Conservation (phyloP, 2,329 filamentous ascomycete genomes). For the Penicillium sp. region DNA sequence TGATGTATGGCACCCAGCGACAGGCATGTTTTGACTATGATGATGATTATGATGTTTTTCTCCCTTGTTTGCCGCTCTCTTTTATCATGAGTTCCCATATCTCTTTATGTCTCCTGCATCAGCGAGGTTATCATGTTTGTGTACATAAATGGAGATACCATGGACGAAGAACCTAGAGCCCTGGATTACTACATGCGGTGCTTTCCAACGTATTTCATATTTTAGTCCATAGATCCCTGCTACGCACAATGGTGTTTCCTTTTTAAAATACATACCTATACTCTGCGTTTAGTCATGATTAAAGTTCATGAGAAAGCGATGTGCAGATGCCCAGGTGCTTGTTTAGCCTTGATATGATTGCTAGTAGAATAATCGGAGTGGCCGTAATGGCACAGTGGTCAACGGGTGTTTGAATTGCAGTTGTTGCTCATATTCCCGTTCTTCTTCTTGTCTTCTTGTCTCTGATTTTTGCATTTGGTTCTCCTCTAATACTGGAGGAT, state of each 20-base stretch:
- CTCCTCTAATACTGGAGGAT: not conserved
- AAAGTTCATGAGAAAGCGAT: too few species aligned
- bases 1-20: not conserved
- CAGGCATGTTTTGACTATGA: not conserved
- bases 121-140: slow-evolving; percentile 15
- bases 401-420: not conserved
- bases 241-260: too few species aligned
- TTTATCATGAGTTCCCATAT: slow-evolving; percentile 1
- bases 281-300: too few species aligned
- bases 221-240: too few species aligned
- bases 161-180: slow-evolving; percentile 4
- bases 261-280: too few species aligned
- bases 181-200: not conserved
- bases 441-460: too few species aligned
- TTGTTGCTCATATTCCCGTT: not conserved
- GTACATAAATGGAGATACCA: slow-evolving; percentile 30
- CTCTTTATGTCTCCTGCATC: slow-evolving; percentile 20
- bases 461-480: not conserved
- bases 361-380: not conserved
- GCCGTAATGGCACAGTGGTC: not conserved
- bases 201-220: not conserved
- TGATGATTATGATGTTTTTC: not conserved
- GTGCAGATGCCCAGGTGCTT: too few species aligned
- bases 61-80: not conserved
- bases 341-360: too few species aligned